Conservation (phyloP, 2,329 filamentous ascomycete genomes). For the Macrophomina pseudophaseolina region DNA sequence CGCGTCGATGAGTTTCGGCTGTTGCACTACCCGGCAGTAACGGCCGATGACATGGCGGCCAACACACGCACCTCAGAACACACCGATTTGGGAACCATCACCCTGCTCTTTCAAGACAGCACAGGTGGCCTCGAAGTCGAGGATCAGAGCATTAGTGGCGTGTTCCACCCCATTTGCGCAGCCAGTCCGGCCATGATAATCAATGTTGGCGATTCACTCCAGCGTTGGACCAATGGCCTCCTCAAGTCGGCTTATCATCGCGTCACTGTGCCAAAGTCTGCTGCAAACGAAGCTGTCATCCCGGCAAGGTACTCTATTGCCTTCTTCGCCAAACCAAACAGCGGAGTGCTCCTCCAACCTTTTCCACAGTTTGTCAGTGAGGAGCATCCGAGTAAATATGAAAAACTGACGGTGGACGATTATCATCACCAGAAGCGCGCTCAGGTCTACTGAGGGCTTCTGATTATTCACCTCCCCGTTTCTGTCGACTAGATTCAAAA, state of each 20-base stretch:
- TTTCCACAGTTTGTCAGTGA: neutral
- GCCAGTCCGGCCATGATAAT: slow-evolving; percentile 41
- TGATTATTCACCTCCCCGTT: no score
- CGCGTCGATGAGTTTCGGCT: neutral
- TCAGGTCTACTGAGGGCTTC: no score
- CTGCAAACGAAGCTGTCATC: neutral
- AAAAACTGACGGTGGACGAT: no score
- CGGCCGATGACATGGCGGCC: neutral
- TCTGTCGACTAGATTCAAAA: no score
- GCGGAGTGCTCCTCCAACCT: neutral
- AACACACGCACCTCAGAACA: slow-evolving; percentile 32
- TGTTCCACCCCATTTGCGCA: slow-evolving; percentile 35
- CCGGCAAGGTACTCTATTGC: neutral
- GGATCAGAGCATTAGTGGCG: slow-evolving; percentile 38
- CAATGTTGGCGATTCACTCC: slow-evolving; percentile 39
- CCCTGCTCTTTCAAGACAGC: slow-evolving; percentile 48
- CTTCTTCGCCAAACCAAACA: neutral
- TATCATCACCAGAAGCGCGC: no score
- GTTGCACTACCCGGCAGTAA: neutral
- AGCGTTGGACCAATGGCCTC: slow-evolving; percentile 39
- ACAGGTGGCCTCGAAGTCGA: slow-evolving; percentile 49
- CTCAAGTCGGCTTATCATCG: neutral
- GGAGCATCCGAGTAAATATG: no score
- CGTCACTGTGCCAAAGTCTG: neutral
- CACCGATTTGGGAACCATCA: slow-evolving; percentile 49